Percentiles rank a stretch among this genome's conserved stretches.
Evolutionary conservation across 2,329 filamentous ascomycete genomes (phyloP).

Genomic region (Rutstroemia sp.): DNA sequence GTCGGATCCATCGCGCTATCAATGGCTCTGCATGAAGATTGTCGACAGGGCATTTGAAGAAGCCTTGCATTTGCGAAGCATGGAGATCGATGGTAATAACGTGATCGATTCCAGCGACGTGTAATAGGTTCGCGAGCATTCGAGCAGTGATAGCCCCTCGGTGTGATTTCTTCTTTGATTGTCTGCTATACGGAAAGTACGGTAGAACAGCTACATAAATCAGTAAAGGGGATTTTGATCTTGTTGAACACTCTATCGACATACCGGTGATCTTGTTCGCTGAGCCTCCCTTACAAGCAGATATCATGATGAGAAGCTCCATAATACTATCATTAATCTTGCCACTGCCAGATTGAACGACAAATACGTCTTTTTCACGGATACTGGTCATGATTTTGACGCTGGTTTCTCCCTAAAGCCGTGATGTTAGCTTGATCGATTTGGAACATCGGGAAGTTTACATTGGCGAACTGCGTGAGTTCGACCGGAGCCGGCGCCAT

Average conservation of each 20-base stretch:
- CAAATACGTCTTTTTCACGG: conserved; percentile 97
- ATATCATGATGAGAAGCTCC: conserved; percentile 99
- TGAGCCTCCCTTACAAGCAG: conserved; percentile 94
- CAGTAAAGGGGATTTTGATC: conserved; percentile 9
- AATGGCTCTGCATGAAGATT: conserved; percentile 95
- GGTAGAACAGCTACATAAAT: conserved; percentile 64
- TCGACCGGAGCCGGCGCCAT: conserved; percentile 58
- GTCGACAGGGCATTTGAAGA: conserved; percentile 96
- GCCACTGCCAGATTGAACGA: conserved; percentile 91
- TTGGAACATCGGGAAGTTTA: conserved; percentile 32
- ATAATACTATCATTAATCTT: conserved; percentile 99
- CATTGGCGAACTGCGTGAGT: conserved; percentile 65
- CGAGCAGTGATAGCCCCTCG: conserved; percentile 92
- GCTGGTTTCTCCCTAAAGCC: conserved; percentile 56
- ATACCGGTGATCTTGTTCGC: conserved; percentile 93
- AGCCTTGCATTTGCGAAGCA: conserved; percentile 98
- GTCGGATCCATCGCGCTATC: conserved; percentile 89
- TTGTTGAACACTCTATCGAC: conserved; percentile 20
- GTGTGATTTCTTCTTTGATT: conserved; percentile 98
- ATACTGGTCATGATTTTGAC: conserved; percentile 68
- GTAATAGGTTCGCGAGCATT: conserved; percentile 92
- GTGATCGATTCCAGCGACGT: conserved; percentile 91
- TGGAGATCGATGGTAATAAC: conserved; percentile 97
- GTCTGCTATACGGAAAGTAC: conserved; percentile 98
- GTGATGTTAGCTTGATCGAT: conserved; percentile 19